These are phyloP conservation scores for Cadophora luteo-olivacea DNA, from an alignment of 2,329 filamentous ascomycete genomes.

Conservation along the genomic window DNA sequence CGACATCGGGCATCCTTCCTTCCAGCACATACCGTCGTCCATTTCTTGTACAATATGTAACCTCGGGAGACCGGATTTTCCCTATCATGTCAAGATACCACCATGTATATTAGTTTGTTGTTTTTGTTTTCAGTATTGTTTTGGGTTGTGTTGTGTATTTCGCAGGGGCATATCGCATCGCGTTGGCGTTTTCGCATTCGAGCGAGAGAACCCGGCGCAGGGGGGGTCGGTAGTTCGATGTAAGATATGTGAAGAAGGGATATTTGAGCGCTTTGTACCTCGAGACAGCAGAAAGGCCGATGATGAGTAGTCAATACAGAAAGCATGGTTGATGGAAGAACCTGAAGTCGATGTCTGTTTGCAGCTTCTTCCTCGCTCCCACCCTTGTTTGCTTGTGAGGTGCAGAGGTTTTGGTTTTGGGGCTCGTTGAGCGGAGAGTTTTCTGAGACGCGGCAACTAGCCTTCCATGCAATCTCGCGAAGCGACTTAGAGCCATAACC, in stretches of 20 bases:
- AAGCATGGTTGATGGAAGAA: conserved; percentile 1
- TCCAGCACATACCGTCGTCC: conserved; percentile 19
- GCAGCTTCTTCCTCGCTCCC: not conserved
- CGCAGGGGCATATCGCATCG: conserved; percentile 28
- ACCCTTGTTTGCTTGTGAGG: conserved; percentile 11
- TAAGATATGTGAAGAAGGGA: conserved; percentile 16
- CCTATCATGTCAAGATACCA: conserved; percentile 38
- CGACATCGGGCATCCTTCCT: conserved; percentile 4
- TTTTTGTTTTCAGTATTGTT: conserved; percentile 13
- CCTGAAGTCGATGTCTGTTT: not conserved
- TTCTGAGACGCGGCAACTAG: conserved; percentile 10
- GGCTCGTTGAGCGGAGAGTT: not conserved
- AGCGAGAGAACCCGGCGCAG: conserved; percentile 18
- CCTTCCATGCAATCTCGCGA: conserved; percentile 11
- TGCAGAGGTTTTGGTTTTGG: not conserved
- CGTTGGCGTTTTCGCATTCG: conserved; percentile 23
- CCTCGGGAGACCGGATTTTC: conserved; percentile 23
- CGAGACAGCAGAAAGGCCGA: not conserved
- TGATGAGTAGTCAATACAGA: conserved; percentile 19
- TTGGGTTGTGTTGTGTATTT: conserved; percentile 10
- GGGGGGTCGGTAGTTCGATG: conserved; percentile 24
- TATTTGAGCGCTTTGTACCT: not conserved
- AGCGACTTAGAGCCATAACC: conserved; percentile 1
- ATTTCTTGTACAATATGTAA: conserved; percentile 37
- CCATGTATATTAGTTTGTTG: conserved; percentile 35